Evolutionary conservation across 352 stramenopile species (phyloP), one percentile per base, ranked within the genome.

Genomic region (Globisporangium okanoganense): DNA sequence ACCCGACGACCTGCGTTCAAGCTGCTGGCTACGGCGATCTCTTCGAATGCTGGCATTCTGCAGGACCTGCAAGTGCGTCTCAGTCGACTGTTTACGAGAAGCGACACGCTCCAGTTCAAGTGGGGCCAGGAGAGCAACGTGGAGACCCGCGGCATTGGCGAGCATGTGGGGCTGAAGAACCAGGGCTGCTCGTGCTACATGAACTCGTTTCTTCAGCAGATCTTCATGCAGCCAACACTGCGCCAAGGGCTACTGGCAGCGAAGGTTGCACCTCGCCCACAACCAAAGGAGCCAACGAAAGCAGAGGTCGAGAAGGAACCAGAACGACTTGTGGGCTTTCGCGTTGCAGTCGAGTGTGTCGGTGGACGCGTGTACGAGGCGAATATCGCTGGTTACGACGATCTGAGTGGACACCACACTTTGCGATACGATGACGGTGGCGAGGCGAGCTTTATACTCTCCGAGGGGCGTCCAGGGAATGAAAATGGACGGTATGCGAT

Each of bases 101-200:
- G 70, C 58, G 79, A 90, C 36, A 65, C 68, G n/a, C 62, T 90
- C 43, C 72, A 82, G 14, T 72, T 73, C 16, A 90, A 89, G 52
- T 96, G 87, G 87, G 83, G 80, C 6, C 87, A 94, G 72, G 85
- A 96, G 56, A 89, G 75, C 41, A 88, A 89, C 57, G 76, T 94
- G 24, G 84, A 94, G 65, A 90, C 85, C 8, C 77, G 87, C 29
- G 83, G 82, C 12, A 93, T 78, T 40, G 87, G 81, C 9, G 87
- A 96, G 49, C 78, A 94, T 48, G 92, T 97, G 14, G 98, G 97
- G 2, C 74, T 99, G 0, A 98, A 98, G 72, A 99, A 99, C 68
- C 96, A 99, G 67, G 98, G 97, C 50, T 99, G 96, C 70, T 99
- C 97, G 9, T 99, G 98, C 81, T 99, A 99, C 82, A 99, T 99